Evolutionary conservation across 345 rosid genomes (phyloP), one percentile per base, ranked within the genome.

Genomic region (Laguncularia racemosa): DNA sequence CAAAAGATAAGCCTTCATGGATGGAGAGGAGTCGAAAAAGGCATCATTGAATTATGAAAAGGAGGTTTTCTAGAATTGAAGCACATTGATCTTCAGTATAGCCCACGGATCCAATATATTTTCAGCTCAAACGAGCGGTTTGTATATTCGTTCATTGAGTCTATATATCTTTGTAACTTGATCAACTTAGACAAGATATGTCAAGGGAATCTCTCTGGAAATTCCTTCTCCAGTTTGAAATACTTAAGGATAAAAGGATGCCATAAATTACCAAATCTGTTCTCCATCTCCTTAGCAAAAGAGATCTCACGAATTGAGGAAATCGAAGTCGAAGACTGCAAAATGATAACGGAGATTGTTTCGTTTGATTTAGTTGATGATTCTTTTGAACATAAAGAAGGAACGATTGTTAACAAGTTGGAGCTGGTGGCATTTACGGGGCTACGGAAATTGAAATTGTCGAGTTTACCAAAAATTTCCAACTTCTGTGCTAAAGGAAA

Each of bases 61-160:
- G 28, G 52, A 48, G 77, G 70, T 8, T 56, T 73, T 49, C 67
- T 19, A 2, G 21, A 0, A 6, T 21, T 65, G 59, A 64, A 61
- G 56, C 59, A 44, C 49, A 72, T 70, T 4, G 46, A 7, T 0
- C 1, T 75, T 5, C 14, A 51, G 23, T 16, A 53, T 4, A 16
- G 46, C 61, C 53, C 1, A 10, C 13, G 43, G 16, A 56, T 56
- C 13, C 48, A 18, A 17, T 18, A 45, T 13, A 1, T 13, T 28
- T 1, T 53, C 56, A 17, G 20, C 52, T 66, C n/a, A 67, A 53
- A 6, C 1, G 6, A 14, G 6, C 55, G 57, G 71, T 55, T 15
- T 19, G 26, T 58, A 61, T 46, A 6, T 33, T 33, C 9, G 6
- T 6, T 2, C 0, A 33, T 33, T 7, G 40, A 33, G 40, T 33